These are phyloP conservation scores for Phytopythium litorale DNA, from an alignment of 352 stramenopile genomes.

Conservation along the genomic window DNA sequence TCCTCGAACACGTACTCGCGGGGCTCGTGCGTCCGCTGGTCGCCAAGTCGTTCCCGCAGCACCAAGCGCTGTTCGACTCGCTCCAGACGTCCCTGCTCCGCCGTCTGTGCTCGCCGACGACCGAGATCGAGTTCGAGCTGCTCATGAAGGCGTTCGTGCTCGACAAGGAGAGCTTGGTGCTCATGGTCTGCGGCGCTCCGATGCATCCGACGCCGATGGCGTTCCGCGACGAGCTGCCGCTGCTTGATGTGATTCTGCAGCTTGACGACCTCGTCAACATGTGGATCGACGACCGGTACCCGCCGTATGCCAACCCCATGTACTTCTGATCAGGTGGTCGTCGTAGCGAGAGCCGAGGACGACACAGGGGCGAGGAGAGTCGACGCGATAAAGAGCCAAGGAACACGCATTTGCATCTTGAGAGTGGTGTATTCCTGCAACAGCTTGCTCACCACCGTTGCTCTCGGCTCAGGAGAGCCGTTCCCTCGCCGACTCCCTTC, in stretches of 20 bases:
- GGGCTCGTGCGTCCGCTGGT: conserved; percentile 35
- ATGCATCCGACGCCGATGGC: conserved; percentile 48
- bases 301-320: conserved; percentile 61
- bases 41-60: conserved; percentile 43
- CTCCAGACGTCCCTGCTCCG: conserved; percentile 32
- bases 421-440: background rate
- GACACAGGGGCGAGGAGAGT: background rate
- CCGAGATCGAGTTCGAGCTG: conserved; percentile 58
- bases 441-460: background rate
- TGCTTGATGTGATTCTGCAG: conserved; percentile 60
- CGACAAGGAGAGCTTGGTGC: conserved; percentile 42
- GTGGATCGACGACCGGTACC: conserved; percentile 71
- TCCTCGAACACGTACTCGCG: conserved; percentile 41
- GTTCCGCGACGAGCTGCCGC: conserved; percentile 53
- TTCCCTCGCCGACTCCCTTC: background rate
- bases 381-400: background rate
- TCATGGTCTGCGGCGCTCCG: conserved; percentile 46
- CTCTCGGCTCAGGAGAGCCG: background rate
- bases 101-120: conserved; percentile 35
- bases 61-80: conserved; percentile 55
- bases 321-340: conserved; percentile 38
- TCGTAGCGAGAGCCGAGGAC: background rate
- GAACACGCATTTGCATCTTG: background rate
- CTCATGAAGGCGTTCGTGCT: conserved; percentile 62
- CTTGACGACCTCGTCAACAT: conserved; percentile 68